These are phyloP conservation scores for Cladosporium sphaerospermum DNA, from an alignment of 2,329 filamentous ascomycete species.

Conservation along the genomic window DNA sequence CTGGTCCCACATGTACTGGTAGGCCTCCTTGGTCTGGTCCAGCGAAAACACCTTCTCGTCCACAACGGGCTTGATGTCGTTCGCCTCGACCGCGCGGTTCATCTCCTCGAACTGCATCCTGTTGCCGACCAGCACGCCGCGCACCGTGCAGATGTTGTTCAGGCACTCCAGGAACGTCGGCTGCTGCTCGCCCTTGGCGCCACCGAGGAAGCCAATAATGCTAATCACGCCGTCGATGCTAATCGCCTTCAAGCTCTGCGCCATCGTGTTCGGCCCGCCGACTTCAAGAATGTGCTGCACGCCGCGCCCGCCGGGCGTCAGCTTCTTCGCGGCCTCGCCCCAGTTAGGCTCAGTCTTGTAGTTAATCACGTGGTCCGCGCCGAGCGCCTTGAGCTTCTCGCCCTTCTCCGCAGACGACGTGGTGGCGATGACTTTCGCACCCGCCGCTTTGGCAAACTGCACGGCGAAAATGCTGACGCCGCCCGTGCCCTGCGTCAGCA, in stretches of 20 bases:
- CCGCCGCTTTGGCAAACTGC: conserved; percentile 51
- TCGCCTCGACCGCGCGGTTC: conserved; percentile 52
- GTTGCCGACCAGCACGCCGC: conserved; percentile 53
- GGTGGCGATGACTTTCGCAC: conserved; percentile 53
- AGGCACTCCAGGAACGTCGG: conserved; percentile 49
- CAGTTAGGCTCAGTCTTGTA: conserved; percentile 49
- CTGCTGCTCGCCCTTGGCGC: conserved; percentile 40
- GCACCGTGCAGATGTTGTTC: conserved; percentile 41
- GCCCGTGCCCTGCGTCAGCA: conserved; percentile 65
- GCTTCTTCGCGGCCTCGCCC: conserved; percentile 47
- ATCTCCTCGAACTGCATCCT: conserved; percentile 54
- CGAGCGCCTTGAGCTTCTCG: conserved; percentile 45
- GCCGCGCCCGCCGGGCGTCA: conserved; percentile 47
- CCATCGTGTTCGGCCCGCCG: conserved; percentile 57
- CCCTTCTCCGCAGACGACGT: too few relatives aligned
- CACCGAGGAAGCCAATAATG: conserved; percentile 55
- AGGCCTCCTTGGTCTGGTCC: conserved; percentile 46
- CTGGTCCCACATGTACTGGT: conserved; percentile 40
- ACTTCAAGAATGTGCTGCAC: conserved; percentile 61
- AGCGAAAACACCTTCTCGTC: conserved; percentile 53
- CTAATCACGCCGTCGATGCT: conserved; percentile 49
- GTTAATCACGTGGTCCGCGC: conserved; percentile 53
- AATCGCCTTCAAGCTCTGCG: conserved; percentile 40
- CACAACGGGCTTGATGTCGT: conserved; percentile 53
- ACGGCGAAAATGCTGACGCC: conserved; percentile 62